Evolutionary conservation across 1,284 basidiomycete species (phyloP), one percentile per base, ranked within the genome.

Genomic region (Entoloma clypeatum): DNA sequence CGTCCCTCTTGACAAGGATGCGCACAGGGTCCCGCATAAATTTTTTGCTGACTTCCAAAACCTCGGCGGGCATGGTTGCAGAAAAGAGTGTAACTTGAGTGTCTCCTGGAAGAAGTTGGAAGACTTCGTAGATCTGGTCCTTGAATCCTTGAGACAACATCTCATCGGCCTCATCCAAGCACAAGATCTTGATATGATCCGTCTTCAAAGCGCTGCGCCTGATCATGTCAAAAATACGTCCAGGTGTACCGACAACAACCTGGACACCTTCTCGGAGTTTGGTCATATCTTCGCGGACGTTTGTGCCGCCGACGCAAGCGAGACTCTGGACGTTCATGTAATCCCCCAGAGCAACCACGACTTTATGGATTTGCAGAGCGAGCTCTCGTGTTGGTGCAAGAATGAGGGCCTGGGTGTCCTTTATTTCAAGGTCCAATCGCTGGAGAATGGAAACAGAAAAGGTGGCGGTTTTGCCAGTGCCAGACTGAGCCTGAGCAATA

Each of bases 301-400:
- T 82, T 45, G 85, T 88, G 50, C 87, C 87, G 53, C 87, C 87
- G 51, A 90, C 83, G 60, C 86, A 88, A 22, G 86, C 84, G 61
- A 87, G 79, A 64, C 83, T 86, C 61, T 84, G 77, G 56, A 90
- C 75, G 67, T 81, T 85, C 79, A 90, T 86, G 71, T 90, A 89
- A 70, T 91, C 87, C 49, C 87, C 87, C 47, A 91, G 78, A 29
- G 87, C 86, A 54, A 90, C 73, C 56, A 92, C 81, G 62, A 92
- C 88, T 69, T 91, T 92, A 72, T 92, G 89, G 64, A 92, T 92
- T 70, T 92, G 89, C 65, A 89, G 85, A 23, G 89, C 89, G 41
- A 92, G 81, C 73, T 92, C 89, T 59, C 89, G 86, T 45, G 89
- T 92, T 36, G 89, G 89, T 31, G 87, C 86, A 50, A 92, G 80